Conservation (phyloP, 2,329 filamentous ascomycete genomes). For the Pestalotiopsis sp. region DNA sequence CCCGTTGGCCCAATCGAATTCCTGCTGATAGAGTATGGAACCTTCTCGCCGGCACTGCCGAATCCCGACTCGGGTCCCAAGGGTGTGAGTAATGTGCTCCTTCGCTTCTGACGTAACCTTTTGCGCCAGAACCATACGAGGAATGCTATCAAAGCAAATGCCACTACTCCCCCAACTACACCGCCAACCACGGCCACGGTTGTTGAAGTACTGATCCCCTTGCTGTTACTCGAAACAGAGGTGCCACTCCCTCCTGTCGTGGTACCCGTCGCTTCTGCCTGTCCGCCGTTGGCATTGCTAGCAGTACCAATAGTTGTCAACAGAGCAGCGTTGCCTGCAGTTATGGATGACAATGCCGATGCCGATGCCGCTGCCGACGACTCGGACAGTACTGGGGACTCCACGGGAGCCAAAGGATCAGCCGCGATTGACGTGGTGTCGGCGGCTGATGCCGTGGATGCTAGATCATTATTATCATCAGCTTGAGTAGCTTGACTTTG, state of each 20-base stretch:
- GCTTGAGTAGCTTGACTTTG: slow-evolving; percentile 16
- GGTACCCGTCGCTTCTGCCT: slow-evolving; percentile 1
- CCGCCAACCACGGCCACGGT: slow-evolving; percentile 53
- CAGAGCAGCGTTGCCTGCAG: slow-evolving; percentile 14
- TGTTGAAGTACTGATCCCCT: slow-evolving; percentile 31
- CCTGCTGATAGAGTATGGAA: slow-evolving; percentile 45
- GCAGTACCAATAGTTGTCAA: slow-evolving; percentile 15
- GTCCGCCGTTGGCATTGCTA: not conserved
- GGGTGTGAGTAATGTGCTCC: slow-evolving; percentile 53
- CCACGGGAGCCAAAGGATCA: not conserved
- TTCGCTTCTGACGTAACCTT: slow-evolving; percentile 42
- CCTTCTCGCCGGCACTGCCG: slow-evolving; percentile 32
- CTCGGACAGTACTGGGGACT: not conserved
- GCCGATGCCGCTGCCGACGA: not conserved
- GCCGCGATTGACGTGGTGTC: not conserved
- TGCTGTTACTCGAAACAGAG: slow-evolving; percentile 25
- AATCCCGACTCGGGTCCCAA: slow-evolving; percentile 27
- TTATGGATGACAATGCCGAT: not conserved
- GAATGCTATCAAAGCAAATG: slow-evolving; percentile 49
- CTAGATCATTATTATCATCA: slow-evolving; percentile 18
- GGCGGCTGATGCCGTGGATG: slow-evolving; percentile 6
- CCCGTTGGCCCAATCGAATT: slow-evolving; percentile 54
- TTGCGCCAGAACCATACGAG: slow-evolving; percentile 56
- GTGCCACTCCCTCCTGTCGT: slow-evolving; percentile 2
- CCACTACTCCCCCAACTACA: slow-evolving; percentile 51